Evolutionary conservation across 192 early-diverging fungal species (phyloP), one percentile per base, ranked within the genome.

Genomic region (Tieghemiomyces parasiticus): DNA sequence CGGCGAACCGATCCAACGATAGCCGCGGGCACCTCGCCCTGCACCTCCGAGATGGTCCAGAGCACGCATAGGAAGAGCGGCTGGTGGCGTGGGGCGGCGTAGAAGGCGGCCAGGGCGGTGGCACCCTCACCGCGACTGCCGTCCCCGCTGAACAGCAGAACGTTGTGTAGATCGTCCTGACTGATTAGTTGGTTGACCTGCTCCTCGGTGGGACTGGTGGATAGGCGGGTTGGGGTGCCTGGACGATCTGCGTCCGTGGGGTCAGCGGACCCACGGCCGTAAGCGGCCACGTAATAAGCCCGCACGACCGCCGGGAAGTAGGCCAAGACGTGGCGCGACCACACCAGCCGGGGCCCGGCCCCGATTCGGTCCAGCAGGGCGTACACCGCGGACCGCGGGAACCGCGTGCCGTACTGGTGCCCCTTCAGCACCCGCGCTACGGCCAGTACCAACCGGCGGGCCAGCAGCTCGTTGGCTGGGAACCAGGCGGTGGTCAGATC

Each of bases 1-100:
- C 82, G 81, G 28, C 85, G 78, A 46, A 85, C 72, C 19, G 76
- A 68, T 55, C 60, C 60, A 48, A 67, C 59, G 63, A 62, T 72
- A 31, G 56, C 58, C 30, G 58, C 20, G 54, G 22, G 35, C 42
- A 53, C 55, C 46, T 69, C 71, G 47, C 68, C 67, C 24, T 72
- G 63, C 46, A 74, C 70, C 60, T 75, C 66, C 8, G 69, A 50
- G 51, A 78, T 63, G 19, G 59, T 69, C 87, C 87, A 89, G 20
- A 89, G 63, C 3, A 76, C 74, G 48, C 80, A 82, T 22, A 89
- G 62, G 51, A 89, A 78, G 60, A 76, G 72, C 19, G 82, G 69
- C 35, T 85, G 87, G 54, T 79, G 73, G 32, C 79, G 74, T 9
- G 71, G 60, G 42, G 73, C 61, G 4, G 78, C 77, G 54, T 86